Evolutionary conservation across 306 rosid genomes (phyloP).

Genomic region (Macrotyloma uniflorum): DNA sequence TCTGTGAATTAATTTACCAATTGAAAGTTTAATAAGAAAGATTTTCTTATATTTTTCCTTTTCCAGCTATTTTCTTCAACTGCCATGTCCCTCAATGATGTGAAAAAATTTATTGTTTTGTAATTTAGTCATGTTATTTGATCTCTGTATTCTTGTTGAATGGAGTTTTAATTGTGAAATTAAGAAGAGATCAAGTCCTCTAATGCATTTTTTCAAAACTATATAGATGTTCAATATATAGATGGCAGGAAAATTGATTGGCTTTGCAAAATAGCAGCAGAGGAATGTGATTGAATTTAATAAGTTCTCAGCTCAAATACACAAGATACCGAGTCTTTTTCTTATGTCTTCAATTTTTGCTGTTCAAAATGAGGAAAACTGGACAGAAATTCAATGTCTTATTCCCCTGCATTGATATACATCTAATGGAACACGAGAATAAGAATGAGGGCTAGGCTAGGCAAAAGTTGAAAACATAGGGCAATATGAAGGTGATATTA

Average conservation of each 20-base stretch:
- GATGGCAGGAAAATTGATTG: slow-evolving; percentile 18
- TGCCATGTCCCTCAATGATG: slow-evolving; percentile 8
- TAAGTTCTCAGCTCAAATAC: slow-evolving; percentile 1
- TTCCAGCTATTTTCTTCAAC: slow-evolving; percentile 4
- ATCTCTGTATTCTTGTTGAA: slow-evolving; percentile 13
- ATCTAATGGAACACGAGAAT: neutral
- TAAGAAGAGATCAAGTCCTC: slow-evolving; percentile 9
- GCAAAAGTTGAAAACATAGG: neutral
- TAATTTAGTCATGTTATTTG: slow-evolving; percentile 14
- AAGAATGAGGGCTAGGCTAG: neutral
- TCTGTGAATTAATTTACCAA: slow-evolving; percentile 12
- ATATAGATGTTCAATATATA: slow-evolving; percentile 22
- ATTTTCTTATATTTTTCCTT: slow-evolving; percentile 1
- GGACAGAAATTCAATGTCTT: slow-evolving; percentile 5
- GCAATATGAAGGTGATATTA: slow-evolving; percentile 24
- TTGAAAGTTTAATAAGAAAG: slow-evolving; percentile 1
- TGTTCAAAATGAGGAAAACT: slow-evolving; percentile 25
- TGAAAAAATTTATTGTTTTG: slow-evolving; percentile 13
- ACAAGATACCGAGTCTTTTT: neutral
- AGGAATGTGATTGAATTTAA: too few species aligned
- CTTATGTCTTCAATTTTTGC: slow-evolving; percentile 11
- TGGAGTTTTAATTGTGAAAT: slow-evolving; percentile 22
- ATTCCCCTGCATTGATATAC: slow-evolving; percentile 12
- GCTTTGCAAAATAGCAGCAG: slow-evolving; percentile 5
- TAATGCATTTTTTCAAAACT: neutral